Base-by-base conservation (phyloP, 2,329 filamentous ascomycete genomes). In the Penicillium brasilianum region DNA sequence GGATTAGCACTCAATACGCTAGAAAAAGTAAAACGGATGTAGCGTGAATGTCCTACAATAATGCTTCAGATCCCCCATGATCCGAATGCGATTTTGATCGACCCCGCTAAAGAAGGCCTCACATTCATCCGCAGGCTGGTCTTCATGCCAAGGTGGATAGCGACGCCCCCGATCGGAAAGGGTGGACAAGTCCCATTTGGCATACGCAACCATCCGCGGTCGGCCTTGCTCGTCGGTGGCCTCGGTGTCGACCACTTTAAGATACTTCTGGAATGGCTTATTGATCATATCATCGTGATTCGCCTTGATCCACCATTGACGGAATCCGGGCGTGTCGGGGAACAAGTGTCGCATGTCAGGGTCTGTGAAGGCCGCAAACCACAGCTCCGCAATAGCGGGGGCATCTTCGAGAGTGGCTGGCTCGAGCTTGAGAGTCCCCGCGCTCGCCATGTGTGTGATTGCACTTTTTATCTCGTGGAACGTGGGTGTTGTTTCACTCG, bases 141-240 rank as follows among this genome's bases (percentile, higher is more conserved):
- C 70, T 4, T 61, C 54, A 59, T 69, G 64, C 71, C 71, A 76
- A 28, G 71, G 64, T 6, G 72, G 70, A 55, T 67, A 75, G 9
- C 72, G 70, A 32, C 30, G 39, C 4, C 71, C 72, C 13, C 72
- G 67, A 34, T 72, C 63, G 9, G 71, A 49, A 13, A 63, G 55
- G 60, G 62, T 67, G 25, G 67, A 55, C 16, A 69, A 32, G 46
- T 73, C 71, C 73, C 72, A 75, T 61, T 74, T 74, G 16, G 64
- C 73, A 37, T 68, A 75, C 13, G 73, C 70, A 39, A 66, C 60
- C 18, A 74, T 59, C 20, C 66, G 66, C 13, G 57, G 16, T 20
- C 44, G 62, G 8, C 66, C 64, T 0, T 62, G 48, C 2, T 46
- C 44, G 9, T 66, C 63, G 5, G 49, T 52, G 0, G 53, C 34